A percentile compares a stretch with the other conserved stretches of the same genome.
Conservation (phyloP, 169 alveolate genomes). For the Plasmodium yoelii region DNA sequence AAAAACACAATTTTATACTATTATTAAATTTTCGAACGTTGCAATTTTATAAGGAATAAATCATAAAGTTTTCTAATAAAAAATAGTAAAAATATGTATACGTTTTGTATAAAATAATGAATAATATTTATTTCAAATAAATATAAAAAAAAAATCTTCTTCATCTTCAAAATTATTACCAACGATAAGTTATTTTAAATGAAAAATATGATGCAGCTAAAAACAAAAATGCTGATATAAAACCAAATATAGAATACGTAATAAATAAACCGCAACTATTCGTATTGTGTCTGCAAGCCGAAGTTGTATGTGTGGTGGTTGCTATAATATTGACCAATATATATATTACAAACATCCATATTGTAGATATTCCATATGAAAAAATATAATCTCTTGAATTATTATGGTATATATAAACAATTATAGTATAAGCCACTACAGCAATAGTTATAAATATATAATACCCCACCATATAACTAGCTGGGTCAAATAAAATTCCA, state of each 20-base stretch:
- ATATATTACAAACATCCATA: conserved; percentile 33
- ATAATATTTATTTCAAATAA: no score
- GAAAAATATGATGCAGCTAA: conserved; percentile 30
- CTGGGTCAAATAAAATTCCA: conserved; percentile 11
- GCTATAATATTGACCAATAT: conserved; percentile 23
- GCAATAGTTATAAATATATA: conserved; percentile 7
- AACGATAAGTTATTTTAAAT: conserved; percentile 16
- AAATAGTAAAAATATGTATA: no score
- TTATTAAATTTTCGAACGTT: no score
- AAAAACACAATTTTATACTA: no score
- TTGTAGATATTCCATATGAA: conserved; percentile 41
- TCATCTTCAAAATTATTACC: conserved; percentile 1
- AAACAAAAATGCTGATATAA: conserved; percentile 23
- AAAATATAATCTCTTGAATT: conserved; percentile 48
- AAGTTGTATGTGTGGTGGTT: background rate
- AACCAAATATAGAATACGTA: conserved; percentile 13
- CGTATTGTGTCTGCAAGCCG: background rate
- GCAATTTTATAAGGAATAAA: no score
- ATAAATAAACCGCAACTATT: conserved; percentile 4
- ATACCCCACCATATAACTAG: conserved; percentile 10
- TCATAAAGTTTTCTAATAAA: no score
- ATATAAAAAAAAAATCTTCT: no score
- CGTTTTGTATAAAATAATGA: no score
- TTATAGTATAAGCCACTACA: conserved; percentile 18
- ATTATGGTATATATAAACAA: conserved; percentile 30